Evolutionary conservation across 352 stramenopile species (phyloP).

Genomic region (Phytopythium mirpurense): DNA sequence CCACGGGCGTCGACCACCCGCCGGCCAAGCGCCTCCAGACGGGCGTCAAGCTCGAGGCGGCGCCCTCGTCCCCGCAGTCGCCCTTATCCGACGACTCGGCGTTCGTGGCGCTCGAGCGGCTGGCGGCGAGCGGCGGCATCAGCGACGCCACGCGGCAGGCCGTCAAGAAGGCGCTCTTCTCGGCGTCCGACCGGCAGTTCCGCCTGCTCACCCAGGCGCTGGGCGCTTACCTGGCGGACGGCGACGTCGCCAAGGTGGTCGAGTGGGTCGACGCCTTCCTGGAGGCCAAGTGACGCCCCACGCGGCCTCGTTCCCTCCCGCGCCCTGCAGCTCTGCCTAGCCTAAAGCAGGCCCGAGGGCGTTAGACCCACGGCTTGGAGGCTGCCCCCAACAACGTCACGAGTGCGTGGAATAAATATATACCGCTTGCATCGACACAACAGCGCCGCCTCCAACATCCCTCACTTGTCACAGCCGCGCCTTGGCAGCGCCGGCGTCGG

Average conservation of each 20-base stretch:
- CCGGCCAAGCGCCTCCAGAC: slow-evolving; percentile 41
- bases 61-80: slow-evolving; percentile 1
- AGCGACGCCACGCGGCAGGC: slow-evolving; percentile 40
- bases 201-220: slow-evolving; percentile 49
- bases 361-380: slow-evolving; percentile 8
- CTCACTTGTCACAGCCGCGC: slow-evolving; percentile 29
- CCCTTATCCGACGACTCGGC: slow-evolving; percentile 12
- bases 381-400: no score
- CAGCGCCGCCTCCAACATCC: no score
- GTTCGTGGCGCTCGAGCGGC: slow-evolving; percentile 40
- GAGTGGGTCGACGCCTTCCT: slow-evolving; percentile 75
- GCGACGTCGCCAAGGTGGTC: slow-evolving; percentile 37
- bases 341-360: background rate
- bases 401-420: slow-evolving; percentile 25
- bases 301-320: background rate
- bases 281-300: slow-evolving; percentile 11
- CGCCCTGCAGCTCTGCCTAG: background rate
- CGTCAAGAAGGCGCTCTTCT: slow-evolving; percentile 56
- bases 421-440: slow-evolving; percentile 7
- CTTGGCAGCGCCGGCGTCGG: slow-evolving; percentile 28
- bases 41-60: slow-evolving; percentile 3
- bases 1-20: slow-evolving; percentile 83
- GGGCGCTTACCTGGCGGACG: slow-evolving; percentile 27
- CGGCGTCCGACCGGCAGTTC: slow-evolving; percentile 47
- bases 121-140: slow-evolving; percentile 41